phyloP scores from a whole-genome alignment of 208 protist genomes.

The Trichomonas vaginalis region DNA sequence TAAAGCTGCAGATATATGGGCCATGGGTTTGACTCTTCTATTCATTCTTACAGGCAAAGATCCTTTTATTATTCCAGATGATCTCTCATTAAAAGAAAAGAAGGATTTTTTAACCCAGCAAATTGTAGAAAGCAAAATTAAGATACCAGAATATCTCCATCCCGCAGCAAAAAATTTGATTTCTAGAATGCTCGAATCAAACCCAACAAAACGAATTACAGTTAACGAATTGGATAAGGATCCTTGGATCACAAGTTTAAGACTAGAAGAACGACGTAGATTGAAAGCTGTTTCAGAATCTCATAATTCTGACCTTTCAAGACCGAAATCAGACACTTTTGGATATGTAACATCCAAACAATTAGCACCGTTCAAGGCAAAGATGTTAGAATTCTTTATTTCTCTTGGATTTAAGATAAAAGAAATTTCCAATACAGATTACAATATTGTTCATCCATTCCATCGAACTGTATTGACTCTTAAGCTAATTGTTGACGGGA shows the following conservation, averaged over 20 bases:
- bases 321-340: neutral
- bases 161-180: neutral
- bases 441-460: neutral
- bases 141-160: neutral
- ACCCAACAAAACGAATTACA: neutral
- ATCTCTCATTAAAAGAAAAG: neutral
- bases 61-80: neutral
- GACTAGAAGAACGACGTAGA: neutral
- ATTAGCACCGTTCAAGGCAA: neutral
- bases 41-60: constrained; percentile 35
- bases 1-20: constrained; percentile 43
- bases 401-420: neutral
- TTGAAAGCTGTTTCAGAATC: neutral
- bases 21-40: constrained; percentile 44
- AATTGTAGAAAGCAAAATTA: neutral
- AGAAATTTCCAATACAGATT: neutral
- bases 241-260: neutral
- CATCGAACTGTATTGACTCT: neutral
- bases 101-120: neutral
- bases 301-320: neutral
- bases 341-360: neutral
- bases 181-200: neutral
- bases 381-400: neutral
- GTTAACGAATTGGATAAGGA: neutral
- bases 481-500: neutral